A percentile compares a stretch with the other conserved stretches of the same genome.
Evolutionary conservation across 2,329 filamentous ascomycete genomes (phyloP).

Genomic region (Colletotrichum musae): DNA sequence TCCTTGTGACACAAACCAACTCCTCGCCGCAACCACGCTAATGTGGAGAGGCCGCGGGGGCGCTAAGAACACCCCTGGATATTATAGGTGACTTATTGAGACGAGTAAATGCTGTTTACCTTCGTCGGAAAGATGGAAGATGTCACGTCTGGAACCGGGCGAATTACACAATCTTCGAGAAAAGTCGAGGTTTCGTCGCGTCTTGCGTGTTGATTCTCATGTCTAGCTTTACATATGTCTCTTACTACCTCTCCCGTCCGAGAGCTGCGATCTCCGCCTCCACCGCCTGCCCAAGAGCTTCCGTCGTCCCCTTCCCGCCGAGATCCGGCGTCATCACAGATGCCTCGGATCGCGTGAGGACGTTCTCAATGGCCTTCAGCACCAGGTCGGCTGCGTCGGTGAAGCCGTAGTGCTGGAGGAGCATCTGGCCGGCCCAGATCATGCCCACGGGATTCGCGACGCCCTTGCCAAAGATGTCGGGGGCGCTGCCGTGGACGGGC

Average conservation of each 20-base stretch:
- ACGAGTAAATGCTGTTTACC: no score
- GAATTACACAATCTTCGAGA: no score
- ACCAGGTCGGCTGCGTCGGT: constrained; percentile 63
- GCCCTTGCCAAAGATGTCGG: constrained; percentile 80
- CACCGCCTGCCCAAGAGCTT: constrained; percentile 44
- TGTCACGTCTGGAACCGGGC: no score
- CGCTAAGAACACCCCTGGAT: no score
- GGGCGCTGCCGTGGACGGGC: constrained; percentile 81
- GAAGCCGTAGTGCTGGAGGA: constrained; percentile 75
- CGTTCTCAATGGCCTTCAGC: constrained; percentile 73
- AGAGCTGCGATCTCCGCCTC: constrained; percentile 42
- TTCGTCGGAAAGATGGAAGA: no score
- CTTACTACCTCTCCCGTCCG: constrained; percentile 5
- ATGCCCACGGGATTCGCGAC: constrained; percentile 81
- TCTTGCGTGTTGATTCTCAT: not conserved
- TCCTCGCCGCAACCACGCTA: no score
- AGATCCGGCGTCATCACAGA: constrained; percentile 50
- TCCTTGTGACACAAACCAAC: no score
- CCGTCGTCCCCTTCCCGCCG: constrained; percentile 48
- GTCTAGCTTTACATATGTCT: not conserved
- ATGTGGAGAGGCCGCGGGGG: no score
- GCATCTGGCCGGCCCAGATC: constrained; percentile 80
- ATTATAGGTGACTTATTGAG: no score
- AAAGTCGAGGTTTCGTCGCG: no score
- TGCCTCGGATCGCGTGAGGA: constrained; percentile 64